A percentile compares a stretch with the other conserved stretches of the same genome.
These are phyloP conservation scores for Fragaria ananassa DNA, from an alignment of 306 rosid species.

Conservation along the genomic window DNA sequence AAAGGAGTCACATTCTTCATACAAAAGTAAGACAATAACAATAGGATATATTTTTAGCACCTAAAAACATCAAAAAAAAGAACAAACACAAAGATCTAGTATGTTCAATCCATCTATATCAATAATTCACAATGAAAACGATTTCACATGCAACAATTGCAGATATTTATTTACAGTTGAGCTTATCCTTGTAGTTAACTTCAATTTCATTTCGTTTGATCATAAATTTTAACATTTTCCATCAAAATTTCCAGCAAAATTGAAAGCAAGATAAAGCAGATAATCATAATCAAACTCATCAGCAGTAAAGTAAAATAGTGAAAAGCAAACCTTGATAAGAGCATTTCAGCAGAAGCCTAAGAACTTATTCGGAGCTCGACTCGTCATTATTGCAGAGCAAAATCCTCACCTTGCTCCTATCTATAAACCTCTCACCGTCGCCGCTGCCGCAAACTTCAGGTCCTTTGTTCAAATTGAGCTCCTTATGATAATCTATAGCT, in stretches of 20 bases:
- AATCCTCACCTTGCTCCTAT: conserved; percentile 90
- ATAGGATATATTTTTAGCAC: neutral
- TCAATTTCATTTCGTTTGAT: neutral
- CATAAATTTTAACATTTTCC: neutral
- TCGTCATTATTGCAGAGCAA: conserved; percentile 84
- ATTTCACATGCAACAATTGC: neutral
- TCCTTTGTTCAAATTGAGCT: conserved; percentile 55
- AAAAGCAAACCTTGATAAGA: conserved; percentile 70
- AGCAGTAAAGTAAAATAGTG: no score
- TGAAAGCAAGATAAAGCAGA: neutral
- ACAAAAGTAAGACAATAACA: neutral
- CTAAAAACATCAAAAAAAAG: neutral
- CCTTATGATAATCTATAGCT: conserved; percentile 56
- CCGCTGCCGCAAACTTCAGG: conserved; percentile 29
- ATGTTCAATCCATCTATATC: neutral
- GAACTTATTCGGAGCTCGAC: conserved; percentile 71
- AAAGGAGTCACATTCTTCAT: neutral
- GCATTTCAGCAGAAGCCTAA: conserved; percentile 75
- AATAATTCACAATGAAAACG: neutral
- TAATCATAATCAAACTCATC: neutral
- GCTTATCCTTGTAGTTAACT: neutral
- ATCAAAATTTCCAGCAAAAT: neutral
- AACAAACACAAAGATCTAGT: neutral
- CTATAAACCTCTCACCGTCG: conserved; percentile 71
- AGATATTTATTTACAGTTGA: neutral